Percentiles rank a stretch among this genome's conserved stretches.
phyloP scores from a whole-genome alignment of 331 rosid genomes.

The Acacia concinna region DNA sequence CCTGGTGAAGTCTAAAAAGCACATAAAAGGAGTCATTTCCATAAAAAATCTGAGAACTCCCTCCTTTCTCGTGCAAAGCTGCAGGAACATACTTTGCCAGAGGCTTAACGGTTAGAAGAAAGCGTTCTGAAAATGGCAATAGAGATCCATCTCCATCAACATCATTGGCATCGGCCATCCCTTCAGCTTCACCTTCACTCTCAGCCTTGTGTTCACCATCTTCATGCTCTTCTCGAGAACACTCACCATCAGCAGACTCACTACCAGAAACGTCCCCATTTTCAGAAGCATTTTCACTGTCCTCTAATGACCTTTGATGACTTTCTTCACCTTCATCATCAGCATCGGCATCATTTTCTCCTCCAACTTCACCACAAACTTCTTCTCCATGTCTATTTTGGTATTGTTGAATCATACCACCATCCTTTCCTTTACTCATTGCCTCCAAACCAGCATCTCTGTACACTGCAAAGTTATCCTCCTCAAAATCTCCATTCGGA shows the following conservation, averaged over 20 bases:
- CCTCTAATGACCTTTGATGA: slow-evolving; percentile 87
- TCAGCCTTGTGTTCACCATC: slow-evolving; percentile 72
- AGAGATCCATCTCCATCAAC: slow-evolving; percentile 86
- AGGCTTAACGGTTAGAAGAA: slow-evolving; percentile 82
- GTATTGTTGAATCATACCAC: slow-evolving; percentile 52
- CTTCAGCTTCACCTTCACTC: slow-evolving; percentile 99
- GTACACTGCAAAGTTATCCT: slow-evolving; percentile 85
- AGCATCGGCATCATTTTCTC: slow-evolving; percentile 74
- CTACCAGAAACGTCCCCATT: slow-evolving; percentile 86
- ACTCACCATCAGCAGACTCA: slow-evolving; percentile 90
- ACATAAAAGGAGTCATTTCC: slow-evolving; percentile 95
- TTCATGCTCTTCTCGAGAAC: slow-evolving; percentile 86
- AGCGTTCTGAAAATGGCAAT: slow-evolving; percentile 74
- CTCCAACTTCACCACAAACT: slow-evolving; percentile 68
- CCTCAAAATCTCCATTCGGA: slow-evolving; percentile 94
- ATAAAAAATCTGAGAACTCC: slow-evolving; percentile 66
- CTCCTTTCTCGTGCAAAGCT: slow-evolving; percentile 59
- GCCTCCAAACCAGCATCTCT: slow-evolving; percentile 58
- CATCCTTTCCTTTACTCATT: slow-evolving; percentile 50
- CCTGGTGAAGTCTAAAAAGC: slow-evolving; percentile 93
- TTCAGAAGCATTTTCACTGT: slow-evolving; percentile 91
- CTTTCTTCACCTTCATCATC: slow-evolving; percentile 94
- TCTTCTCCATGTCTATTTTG: slow-evolving; percentile 62
- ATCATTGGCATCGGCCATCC: slow-evolving; percentile 89
- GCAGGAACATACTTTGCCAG: slow-evolving; percentile 76